A percentile compares a stretch with the other conserved stretches of the same genome.
Evolutionary conservation across 2,329 filamentous ascomycete species (phyloP).

Genomic region (Diplodia sapinea): DNA sequence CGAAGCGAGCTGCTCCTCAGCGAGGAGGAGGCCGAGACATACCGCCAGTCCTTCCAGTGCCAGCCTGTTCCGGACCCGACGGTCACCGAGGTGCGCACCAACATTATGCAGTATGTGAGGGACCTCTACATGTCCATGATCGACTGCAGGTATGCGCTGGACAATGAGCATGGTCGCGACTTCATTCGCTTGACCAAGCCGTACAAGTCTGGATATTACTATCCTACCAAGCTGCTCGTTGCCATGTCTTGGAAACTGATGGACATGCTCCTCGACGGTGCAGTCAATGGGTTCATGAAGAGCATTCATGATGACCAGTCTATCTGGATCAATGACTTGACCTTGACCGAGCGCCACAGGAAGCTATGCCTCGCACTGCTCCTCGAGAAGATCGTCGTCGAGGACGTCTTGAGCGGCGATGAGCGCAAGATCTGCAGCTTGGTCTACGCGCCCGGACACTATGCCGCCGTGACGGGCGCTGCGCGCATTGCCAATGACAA

Average conservation of each 20-base stretch:
- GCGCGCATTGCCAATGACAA: no score
- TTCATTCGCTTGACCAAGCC: no score
- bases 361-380: neutral
- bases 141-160: no score
- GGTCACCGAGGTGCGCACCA: no score
- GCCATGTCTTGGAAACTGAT: neutral
- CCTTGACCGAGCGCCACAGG: neutral
- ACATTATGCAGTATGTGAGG: no score
- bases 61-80: neutral
- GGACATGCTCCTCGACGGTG: neutral
- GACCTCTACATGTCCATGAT: no score
- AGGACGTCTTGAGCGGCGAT: neutral
- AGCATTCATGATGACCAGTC: neutral
- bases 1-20: neutral
- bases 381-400: neutral
- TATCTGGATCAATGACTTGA: neutral
- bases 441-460: neutral
- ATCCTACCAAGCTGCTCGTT: neutral
- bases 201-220: neutral
- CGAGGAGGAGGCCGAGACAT: neutral
- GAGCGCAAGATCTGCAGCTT: neutral
- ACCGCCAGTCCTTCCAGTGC: neutral
- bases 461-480: neutral
- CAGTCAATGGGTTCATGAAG: neutral
- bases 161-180: no score